phyloP scores from a whole-genome alignment of 1,139 yeast genomes.

The Candida pseudoviswanathii region DNA sequence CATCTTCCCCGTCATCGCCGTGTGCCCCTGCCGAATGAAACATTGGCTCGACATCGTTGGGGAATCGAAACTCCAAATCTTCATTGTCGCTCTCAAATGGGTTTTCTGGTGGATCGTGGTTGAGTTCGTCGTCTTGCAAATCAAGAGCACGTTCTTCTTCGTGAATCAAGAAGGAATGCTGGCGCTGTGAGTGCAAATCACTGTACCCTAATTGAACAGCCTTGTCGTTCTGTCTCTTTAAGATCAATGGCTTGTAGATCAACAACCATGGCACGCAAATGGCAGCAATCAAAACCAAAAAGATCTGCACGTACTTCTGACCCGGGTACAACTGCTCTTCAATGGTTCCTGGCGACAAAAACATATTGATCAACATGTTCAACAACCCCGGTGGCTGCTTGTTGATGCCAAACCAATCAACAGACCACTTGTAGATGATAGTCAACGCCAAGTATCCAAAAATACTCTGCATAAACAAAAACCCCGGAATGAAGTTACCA shows the following conservation, averaged over 20 bases:
- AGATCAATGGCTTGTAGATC: conserved; percentile 80
- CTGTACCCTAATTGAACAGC: conserved; percentile 38
- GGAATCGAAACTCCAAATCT: conserved; percentile 36
- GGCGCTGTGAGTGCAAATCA: conserved; percentile 36
- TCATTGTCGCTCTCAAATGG: conserved; percentile 22
- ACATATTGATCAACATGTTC: conserved; percentile 96
- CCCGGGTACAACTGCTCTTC: conserved; percentile 85
- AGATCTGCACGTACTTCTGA: conserved; percentile 76
- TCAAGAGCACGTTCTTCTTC: conserved; percentile 38
- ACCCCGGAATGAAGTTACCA: conserved; percentile 93
- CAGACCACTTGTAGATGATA: conserved; percentile 91
- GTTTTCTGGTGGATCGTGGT: conserved; percentile 26
- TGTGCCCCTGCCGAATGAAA: conserved; percentile 30
- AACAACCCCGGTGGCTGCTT: conserved; percentile 89
- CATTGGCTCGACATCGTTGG: conserved; percentile 51
- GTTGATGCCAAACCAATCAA: conserved; percentile 80
- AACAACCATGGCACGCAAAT: conserved; percentile 95
- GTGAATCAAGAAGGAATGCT: conserved; percentile 35
- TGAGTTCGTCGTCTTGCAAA: conserved; percentile 25
- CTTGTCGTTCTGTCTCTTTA: conserved; percentile 43
- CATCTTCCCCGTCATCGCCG: conserved; percentile 45
- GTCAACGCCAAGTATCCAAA: conserved; percentile 87
- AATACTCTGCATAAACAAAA: conserved; percentile 92
- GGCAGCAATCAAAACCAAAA: conserved; percentile 74
- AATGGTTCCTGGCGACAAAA: conserved; percentile 85